Conservation (phyloP, 1,284 basidiomycete species). For the Tilletia walkeri region DNA sequence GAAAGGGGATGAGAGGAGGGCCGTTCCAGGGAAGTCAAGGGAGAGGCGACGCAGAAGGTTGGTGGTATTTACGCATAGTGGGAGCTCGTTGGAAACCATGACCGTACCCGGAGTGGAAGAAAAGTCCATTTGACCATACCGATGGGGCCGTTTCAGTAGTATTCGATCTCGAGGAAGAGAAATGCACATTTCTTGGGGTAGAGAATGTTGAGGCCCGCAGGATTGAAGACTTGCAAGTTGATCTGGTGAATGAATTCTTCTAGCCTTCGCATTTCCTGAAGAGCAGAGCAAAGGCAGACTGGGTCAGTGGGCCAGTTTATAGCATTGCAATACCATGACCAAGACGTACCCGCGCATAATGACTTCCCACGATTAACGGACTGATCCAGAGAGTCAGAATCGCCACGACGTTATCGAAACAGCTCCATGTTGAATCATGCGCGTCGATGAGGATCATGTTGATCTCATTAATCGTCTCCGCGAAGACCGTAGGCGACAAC, state of each 20-base stretch:
- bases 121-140: neutral
- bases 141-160: constrained; percentile 32
- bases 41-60: no score
- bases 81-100: neutral
- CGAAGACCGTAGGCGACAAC: constrained; percentile 58
- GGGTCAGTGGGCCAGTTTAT: neutral
- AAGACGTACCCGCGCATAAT: constrained; percentile 70
- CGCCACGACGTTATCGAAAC: constrained; percentile 36
- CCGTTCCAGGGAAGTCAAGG: no score
- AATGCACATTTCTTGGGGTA: constrained; percentile 77
- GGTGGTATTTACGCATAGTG: no score
- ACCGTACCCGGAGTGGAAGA: neutral
- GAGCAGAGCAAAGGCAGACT: neutral
- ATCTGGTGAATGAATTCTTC: constrained; percentile 64
- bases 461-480: constrained; percentile 43
- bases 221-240: constrained; percentile 72
- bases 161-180: constrained; percentile 64
- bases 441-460: constrained; percentile 35
- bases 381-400: constrained; percentile 55
- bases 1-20: no score
- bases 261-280: constrained; percentile 74
- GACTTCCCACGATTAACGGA: constrained; percentile 63
- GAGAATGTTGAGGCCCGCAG: constrained; percentile 73
- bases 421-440: constrained; percentile 28
- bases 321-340: neutral